Percentiles rank a stretch among this genome's conserved stretches.
Conservation (phyloP, 768 basidiomycete genomes). For the Gautieria morchelliformis region DNA sequence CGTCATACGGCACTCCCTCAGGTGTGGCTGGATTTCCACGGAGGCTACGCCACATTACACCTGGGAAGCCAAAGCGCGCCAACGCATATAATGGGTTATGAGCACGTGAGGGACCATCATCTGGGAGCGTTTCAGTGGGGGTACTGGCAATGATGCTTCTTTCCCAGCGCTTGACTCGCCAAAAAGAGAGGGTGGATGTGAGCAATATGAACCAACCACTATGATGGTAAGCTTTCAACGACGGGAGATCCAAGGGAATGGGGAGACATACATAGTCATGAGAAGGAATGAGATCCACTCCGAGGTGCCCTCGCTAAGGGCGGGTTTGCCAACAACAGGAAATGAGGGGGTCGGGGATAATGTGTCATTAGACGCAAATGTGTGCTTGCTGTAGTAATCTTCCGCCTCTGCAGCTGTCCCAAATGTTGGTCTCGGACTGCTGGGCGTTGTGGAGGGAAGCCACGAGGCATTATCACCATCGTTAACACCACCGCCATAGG, state of each 20-base stretch:
- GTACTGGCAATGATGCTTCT: slow-evolving; percentile 39
- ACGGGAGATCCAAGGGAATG: background rate
- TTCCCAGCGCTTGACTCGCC: slow-evolving; percentile 83
- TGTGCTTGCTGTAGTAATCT: slow-evolving; percentile 22
- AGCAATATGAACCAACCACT: slow-evolving; percentile 89
- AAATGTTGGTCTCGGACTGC: slow-evolving; percentile 27
- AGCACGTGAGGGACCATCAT: slow-evolving; percentile 28
- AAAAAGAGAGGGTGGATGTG: slow-evolving; percentile 71
- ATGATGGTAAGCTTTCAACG: slow-evolving; percentile 15
- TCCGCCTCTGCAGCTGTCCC: slow-evolving; percentile 36
- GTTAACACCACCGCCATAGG: slow-evolving; percentile 25
- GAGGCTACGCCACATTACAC: slow-evolving; percentile 28
- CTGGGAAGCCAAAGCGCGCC: slow-evolving; percentile 32
- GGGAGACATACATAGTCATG: slow-evolving; percentile 41
- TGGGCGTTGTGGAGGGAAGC: background rate
- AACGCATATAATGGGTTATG: background rate
- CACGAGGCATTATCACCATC: slow-evolving; percentile 12
- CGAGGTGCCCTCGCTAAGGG: slow-evolving; percentile 33
- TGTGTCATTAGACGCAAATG: background rate
- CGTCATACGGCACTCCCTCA: slow-evolving; percentile 32
- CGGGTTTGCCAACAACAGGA: background rate
- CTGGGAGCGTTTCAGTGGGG: slow-evolving; percentile 20
- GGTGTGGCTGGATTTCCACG: slow-evolving; percentile 37
- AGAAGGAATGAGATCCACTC: slow-evolving; percentile 90
- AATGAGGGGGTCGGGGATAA: background rate